phyloP scores from a whole-genome alignment of 768 basidiomycete genomes.

The Leccinum fibrillosum region DNA sequence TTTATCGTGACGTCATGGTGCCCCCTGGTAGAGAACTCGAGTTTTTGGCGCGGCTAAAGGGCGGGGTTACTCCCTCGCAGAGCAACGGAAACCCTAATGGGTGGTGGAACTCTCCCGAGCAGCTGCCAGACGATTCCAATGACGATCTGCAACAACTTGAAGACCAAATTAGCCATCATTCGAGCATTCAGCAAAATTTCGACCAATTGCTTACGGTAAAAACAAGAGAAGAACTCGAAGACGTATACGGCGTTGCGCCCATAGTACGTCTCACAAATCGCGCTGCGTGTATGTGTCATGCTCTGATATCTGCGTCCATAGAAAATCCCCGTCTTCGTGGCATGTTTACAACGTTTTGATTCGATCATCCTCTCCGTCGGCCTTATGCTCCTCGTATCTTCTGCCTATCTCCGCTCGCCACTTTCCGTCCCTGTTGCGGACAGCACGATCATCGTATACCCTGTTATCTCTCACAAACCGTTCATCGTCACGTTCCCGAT shows the following conservation, averaged over 20 bases:
- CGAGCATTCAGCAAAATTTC: slow-evolving; percentile 61
- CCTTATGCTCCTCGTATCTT: slow-evolving; percentile 48
- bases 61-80: slow-evolving; percentile 4
- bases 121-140: slow-evolving; percentile 4
- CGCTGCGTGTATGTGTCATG: not conserved
- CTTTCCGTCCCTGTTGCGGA: slow-evolving; percentile 33
- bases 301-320: slow-evolving; percentile 25
- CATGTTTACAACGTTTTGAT: slow-evolving; percentile 74
- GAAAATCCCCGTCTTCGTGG: slow-evolving; percentile 78
- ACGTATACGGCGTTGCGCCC: slow-evolving; percentile 74
- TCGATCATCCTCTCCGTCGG: slow-evolving; percentile 69
- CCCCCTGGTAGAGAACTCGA: slow-evolving; percentile 39
- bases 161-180: slow-evolving; percentile 20
- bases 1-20: slow-evolving; percentile 71
- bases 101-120: slow-evolving; percentile 13
- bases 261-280: slow-evolving; percentile 50
- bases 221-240: slow-evolving; percentile 72
- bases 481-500: slow-evolving; percentile 42
- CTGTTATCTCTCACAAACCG: slow-evolving; percentile 30
- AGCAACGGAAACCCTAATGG: slow-evolving; percentile 7
- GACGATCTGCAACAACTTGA: slow-evolving; percentile 21
- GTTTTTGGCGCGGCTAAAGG: slow-evolving; percentile 32
- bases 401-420: slow-evolving; percentile 58
- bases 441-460: slow-evolving; percentile 12
- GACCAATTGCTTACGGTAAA: slow-evolving; percentile 62